Conservation (phyloP, 495 filamentous ascomycete genomes). For the Hyaloscypha variabilis region DNA sequence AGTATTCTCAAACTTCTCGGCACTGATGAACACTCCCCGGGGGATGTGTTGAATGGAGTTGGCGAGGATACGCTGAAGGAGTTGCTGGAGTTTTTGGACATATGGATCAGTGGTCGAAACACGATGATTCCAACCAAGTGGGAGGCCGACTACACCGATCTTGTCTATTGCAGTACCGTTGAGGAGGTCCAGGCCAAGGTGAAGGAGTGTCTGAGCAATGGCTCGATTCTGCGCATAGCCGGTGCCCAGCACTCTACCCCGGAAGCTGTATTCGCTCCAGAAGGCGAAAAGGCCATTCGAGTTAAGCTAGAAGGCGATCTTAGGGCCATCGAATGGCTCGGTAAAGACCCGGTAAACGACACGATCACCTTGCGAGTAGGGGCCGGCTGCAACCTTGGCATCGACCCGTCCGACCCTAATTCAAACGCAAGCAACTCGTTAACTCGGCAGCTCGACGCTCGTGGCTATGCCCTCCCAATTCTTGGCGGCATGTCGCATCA, state of each 20-base stretch:
- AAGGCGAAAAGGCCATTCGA: slow-evolving; percentile 9
- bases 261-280: slow-evolving; percentile 12
- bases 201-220: slow-evolving; percentile 8
- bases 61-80: slow-evolving; percentile 8
- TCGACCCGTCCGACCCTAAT: slow-evolving; percentile 10
- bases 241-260: slow-evolving; percentile 7
- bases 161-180: slow-evolving; percentile 9
- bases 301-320: slow-evolving; percentile 13
- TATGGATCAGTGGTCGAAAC: slow-evolving; percentile 10
- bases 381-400: slow-evolving; percentile 12
- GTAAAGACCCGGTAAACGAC: slow-evolving; percentile 6
- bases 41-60: slow-evolving; percentile 9
- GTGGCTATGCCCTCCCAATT: slow-evolving; percentile 10
- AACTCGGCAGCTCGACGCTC: slow-evolving; percentile 9
- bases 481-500: slow-evolving; percentile 8
- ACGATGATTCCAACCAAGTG: slow-evolving; percentile 8
- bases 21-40: slow-evolving; percentile 8
- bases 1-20: slow-evolving; percentile 9
- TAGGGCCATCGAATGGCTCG: slow-evolving; percentile 11
- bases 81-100: slow-evolving; percentile 10
- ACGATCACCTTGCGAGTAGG: slow-evolving; percentile 8
- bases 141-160: slow-evolving; percentile 13
- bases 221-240: slow-evolving; percentile 8
- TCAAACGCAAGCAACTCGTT: slow-evolving; percentile 9
- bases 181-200: slow-evolving; percentile 14